Conservation (phyloP, 768 basidiomycete species). For the Goffeauzyma gilvescens region DNA sequence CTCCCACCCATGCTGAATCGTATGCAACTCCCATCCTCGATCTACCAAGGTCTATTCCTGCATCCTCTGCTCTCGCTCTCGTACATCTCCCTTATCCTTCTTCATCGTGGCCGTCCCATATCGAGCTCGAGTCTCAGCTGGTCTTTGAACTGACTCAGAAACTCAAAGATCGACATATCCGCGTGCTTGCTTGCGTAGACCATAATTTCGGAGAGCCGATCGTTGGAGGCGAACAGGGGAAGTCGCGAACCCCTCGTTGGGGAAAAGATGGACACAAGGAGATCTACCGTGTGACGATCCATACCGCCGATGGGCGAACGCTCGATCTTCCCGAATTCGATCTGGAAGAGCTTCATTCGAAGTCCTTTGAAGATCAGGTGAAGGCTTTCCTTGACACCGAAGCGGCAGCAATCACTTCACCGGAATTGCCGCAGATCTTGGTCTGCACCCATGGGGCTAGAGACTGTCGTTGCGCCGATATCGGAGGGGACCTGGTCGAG, state of each 20-base stretch:
- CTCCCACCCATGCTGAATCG: not conserved
- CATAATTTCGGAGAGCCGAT: not conserved
- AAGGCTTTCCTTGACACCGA: not conserved
- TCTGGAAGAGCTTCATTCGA: not conserved
- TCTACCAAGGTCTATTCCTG: not conserved
- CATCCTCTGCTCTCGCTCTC: not conserved
- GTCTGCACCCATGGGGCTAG: constrained; percentile 62
- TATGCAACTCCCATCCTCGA: not conserved
- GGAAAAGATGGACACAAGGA: not conserved
- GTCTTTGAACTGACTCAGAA: too few species aligned
- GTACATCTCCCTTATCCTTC: not conserved
- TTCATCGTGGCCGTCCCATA: not conserved
- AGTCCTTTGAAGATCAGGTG: not conserved
- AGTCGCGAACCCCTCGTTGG: not conserved
- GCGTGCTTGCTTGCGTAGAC: not conserved
- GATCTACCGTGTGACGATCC: not conserved
- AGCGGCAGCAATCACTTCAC: not conserved
- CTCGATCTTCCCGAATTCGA: not conserved
- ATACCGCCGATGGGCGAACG: not conserved
- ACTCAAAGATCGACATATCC: too few species aligned
- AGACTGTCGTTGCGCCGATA: constrained; percentile 61
- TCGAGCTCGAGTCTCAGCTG: not conserved
- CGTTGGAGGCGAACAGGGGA: not conserved
- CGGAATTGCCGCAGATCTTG: constrained; percentile 14
- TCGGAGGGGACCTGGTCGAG: constrained; percentile 42